Evolutionary conservation across 306 rosid genomes (phyloP).

Genomic region (Elaeagnus macrophylla): DNA sequence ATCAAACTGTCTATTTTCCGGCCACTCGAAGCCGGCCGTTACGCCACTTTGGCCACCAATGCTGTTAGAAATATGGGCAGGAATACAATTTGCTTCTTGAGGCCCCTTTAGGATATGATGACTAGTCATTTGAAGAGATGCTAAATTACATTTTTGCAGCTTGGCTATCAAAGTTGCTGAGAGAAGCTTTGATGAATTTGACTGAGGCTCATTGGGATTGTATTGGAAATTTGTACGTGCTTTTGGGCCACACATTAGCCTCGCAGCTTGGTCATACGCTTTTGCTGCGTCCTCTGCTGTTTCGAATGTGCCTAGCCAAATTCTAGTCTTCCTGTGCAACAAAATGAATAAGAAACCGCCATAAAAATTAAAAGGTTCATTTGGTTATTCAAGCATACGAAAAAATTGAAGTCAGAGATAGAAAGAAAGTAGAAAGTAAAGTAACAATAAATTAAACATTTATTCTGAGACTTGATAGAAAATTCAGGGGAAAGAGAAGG

Average conservation of each 20-base stretch:
- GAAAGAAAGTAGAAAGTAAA: no score
- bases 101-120: constrained; percentile 29
- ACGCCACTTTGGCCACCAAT: constrained; percentile 17
- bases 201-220: constrained; percentile 40
- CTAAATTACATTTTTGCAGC: constrained; percentile 66
- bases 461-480: no score
- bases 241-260: constrained; percentile 65
- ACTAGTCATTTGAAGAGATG: constrained; percentile 58
- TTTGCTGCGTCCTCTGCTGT: constrained; percentile 41
- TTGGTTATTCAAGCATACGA: no score
- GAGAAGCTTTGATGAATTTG: constrained; percentile 51
- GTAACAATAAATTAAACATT: no score
- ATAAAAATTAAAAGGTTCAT: no score
- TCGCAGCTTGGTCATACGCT: constrained; percentile 86
- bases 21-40: constrained; percentile 22
- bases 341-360: background rate
- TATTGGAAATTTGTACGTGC: constrained; percentile 58
- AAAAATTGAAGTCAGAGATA: no score
- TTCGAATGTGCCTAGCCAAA: constrained; percentile 60
- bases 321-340: constrained; percentile 52
- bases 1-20: constrained; percentile 5
- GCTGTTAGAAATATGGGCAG: background rate
- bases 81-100: constrained; percentile 5
- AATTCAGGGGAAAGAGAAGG: background rate
- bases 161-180: constrained; percentile 54